phyloP scores from a whole-genome alignment of 2,329 filamentous ascomycete species.

The Ilyonectria sp. region DNA sequence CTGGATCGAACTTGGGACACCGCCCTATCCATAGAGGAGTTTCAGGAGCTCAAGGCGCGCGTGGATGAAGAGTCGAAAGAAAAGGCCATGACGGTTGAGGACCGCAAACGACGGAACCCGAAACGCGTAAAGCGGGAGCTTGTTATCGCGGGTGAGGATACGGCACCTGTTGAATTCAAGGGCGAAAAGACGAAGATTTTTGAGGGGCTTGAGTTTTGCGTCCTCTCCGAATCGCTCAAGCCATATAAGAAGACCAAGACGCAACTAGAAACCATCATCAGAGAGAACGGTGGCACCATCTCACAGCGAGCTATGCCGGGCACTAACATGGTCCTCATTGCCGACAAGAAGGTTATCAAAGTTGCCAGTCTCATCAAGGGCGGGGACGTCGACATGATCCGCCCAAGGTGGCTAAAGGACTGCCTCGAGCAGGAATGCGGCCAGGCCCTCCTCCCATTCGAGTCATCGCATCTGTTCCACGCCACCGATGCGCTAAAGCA shows the following conservation, averaged over 20 bases:
- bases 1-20: slow-evolving; percentile 89
- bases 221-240: slow-evolving; percentile 82
- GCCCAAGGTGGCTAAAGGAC: slow-evolving; percentile 87
- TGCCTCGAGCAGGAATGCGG: slow-evolving; percentile 75
- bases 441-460: slow-evolving; percentile 75
- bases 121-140: slow-evolving; percentile 79
- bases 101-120: slow-evolving; percentile 67
- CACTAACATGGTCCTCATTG: slow-evolving; percentile 78
- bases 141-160: slow-evolving; percentile 79
- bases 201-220: slow-evolving; percentile 82
- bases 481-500: slow-evolving; percentile 70
- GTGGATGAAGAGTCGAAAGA: slow-evolving; percentile 80
- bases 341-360: slow-evolving; percentile 85
- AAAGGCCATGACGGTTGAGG: slow-evolving; percentile 84
- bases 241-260: slow-evolving; percentile 83
- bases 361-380: slow-evolving; percentile 86
- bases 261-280: slow-evolving; percentile 85
- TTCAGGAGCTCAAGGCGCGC: slow-evolving; percentile 77
- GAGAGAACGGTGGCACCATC: slow-evolving; percentile 84
- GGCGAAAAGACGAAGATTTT: slow-evolving; percentile 78
- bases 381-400: slow-evolving; percentile 80
- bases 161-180: slow-evolving; percentile 60
- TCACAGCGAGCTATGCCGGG: slow-evolving; percentile 79
- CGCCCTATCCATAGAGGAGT: slow-evolving; percentile 84
- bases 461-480: slow-evolving; percentile 79